Base-by-base conservation (phyloP, 176 grass and related monocot genomes). In the Luzula sylvatica region DNA sequence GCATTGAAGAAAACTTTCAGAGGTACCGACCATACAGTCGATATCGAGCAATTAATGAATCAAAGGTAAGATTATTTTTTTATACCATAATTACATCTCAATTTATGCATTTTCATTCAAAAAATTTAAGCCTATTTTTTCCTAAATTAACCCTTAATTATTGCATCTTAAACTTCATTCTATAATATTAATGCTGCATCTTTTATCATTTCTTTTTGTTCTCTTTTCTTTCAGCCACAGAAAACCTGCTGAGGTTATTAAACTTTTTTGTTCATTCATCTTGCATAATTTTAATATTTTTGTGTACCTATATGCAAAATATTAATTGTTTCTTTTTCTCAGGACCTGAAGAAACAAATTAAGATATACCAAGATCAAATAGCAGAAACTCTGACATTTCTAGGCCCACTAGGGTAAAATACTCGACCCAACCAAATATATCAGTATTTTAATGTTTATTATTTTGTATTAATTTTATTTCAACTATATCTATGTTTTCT, bases 1-100 rank as follows among this genome's bases (percentile, higher is more conserved):
- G 58, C 58, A 16, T 62, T 62, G 23, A 62, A 11, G 23, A 62
- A 62, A 46, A 46, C 58, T 45, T 62, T 62, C 8, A 62, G 45
- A 47, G 45, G 45, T 6, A 42, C 26, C 11, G 39, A 62, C n/a
- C 58, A 62, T 11, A 23, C 6, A 25, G 20, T 62, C 11, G 20
- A 62, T 29, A 26, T 62, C 2, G 58, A 29, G 2, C 14, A 46
- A 47, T 39, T 62, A 4, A 19, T 15, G 7, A 9, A 44, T 28
- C 58, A 62, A 47, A 15, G 58, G 58, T 46, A 4, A 29, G 23
- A 5, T 21, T n/a, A 46, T 62, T 62, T 18, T 62, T 25, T 43
- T 23, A 22, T 23, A 21, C 17, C 8, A 17, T 17, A 55, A 16
- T 55, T n/a, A 55, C 17, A 28, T 55, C 25, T 35, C 11, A 3